phyloP scores from a whole-genome alignment of 2,329 filamentous ascomycete species.

The Oidium heveae region DNA sequence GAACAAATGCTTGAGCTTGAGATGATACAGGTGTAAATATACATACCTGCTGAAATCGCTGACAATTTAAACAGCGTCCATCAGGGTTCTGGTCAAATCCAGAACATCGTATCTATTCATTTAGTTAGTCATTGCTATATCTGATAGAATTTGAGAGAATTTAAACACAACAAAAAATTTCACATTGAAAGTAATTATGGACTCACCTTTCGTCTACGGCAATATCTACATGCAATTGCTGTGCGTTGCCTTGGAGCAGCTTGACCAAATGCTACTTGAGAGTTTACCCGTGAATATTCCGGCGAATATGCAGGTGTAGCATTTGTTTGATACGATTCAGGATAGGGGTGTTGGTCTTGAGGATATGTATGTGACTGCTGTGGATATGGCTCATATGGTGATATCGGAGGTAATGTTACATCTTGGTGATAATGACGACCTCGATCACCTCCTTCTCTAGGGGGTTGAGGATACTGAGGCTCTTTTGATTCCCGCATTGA shows the following conservation, averaged over 20 bases:
- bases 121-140: slow-evolving; percentile 2
- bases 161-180: background rate
- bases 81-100: slow-evolving; percentile 48
- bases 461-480: slow-evolving; percentile 11
- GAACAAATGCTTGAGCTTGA: slow-evolving; percentile 50
- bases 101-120: slow-evolving; percentile 42
- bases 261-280: slow-evolving; percentile 16
- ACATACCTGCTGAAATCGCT: slow-evolving; percentile 51
- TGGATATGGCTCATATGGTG: slow-evolving; percentile 11
- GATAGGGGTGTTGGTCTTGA: slow-evolving; percentile 8
- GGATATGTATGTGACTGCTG: slow-evolving; percentile 8
- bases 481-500: slow-evolving; percentile 9
- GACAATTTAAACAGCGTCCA: slow-evolving; percentile 47
- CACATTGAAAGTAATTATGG: background rate
- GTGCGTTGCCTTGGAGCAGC: slow-evolving; percentile 32
- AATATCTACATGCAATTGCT: slow-evolving; percentile 34
- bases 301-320: slow-evolving; percentile 7
- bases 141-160: background rate
- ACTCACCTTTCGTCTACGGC: slow-evolving; percentile 30
- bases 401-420: slow-evolving; percentile 13
- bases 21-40: slow-evolving; percentile 54
- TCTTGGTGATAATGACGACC: slow-evolving; percentile 12
- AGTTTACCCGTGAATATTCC: slow-evolving; percentile 9
- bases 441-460: slow-evolving; percentile 14
- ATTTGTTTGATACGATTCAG: slow-evolving; percentile 9